Evolutionary conservation across 495 filamentous ascomycete species (phyloP).

Genomic region (Talaromyces proteolyticus): DNA sequence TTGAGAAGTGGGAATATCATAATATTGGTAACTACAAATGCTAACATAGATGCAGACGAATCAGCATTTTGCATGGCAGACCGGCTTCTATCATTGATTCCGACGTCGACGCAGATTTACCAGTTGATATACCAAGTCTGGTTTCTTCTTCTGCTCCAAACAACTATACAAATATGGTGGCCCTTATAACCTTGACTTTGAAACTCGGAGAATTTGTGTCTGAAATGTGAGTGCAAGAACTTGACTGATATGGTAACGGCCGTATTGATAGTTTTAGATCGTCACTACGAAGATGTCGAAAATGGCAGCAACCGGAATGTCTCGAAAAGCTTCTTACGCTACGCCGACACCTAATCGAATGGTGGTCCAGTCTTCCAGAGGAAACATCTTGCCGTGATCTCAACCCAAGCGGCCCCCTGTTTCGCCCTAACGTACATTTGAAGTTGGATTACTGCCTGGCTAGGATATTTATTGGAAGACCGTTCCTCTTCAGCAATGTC

Average conservation of each 20-base stretch:
- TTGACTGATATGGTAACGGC: no score
- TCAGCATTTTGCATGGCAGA: conserved; percentile 40
- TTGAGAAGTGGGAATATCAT: conserved; percentile 35
- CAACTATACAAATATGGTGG: conserved; percentile 42
- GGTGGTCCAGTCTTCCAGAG: conserved; percentile 44
- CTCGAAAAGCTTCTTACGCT: conserved; percentile 36
- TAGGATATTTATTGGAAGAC: conserved; percentile 41
- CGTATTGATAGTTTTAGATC: conserved; percentile 22
- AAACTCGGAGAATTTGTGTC: conserved; percentile 38
- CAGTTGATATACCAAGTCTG: conserved; percentile 33
- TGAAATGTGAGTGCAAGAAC: conserved; percentile 43
- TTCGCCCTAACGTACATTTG: conserved; percentile 43
- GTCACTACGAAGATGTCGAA: conserved; percentile 30
- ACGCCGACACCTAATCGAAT: conserved; percentile 37
- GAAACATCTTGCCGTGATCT: conserved; percentile 36
- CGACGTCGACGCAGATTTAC: conserved; percentile 42
- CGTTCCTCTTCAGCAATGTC: conserved; percentile 42
- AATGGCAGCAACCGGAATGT: conserved; percentile 36
- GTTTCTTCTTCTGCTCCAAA: not conserved
- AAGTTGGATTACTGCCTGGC: conserved; percentile 45
- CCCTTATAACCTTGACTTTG: conserved; percentile 38
- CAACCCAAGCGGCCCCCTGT: conserved; percentile 29
- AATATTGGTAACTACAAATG: not conserved
- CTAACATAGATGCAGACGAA: conserved; percentile 6
- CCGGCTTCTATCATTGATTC: conserved; percentile 36